These are phyloP conservation scores for Stipa capillata DNA, from an alignment of 176 grass and related monocot species.

Conservation along the genomic window DNA sequence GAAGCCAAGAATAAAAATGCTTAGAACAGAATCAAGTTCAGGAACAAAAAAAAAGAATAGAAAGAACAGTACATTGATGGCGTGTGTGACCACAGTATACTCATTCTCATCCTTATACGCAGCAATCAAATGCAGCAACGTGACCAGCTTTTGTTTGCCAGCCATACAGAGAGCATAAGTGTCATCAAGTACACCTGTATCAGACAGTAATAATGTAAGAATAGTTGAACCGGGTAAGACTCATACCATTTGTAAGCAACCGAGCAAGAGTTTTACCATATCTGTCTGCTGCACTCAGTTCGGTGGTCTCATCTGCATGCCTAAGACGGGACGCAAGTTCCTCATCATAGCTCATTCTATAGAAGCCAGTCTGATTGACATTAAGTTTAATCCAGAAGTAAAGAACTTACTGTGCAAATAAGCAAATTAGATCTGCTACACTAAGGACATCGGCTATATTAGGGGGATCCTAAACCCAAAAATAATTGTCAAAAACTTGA, in stretches of 20 bases:
- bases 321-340: conserved; percentile 69
- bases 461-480: too few species aligned
- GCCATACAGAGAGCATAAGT: conserved; percentile 78
- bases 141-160: conserved; percentile 71
- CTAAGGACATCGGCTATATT: too few species aligned
- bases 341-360: conserved; percentile 76
- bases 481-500: too few species aligned
- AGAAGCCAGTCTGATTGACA: conserved; percentile 82
- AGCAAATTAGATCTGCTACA: too few species aligned
- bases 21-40: conserved; percentile 2
- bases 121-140: conserved; percentile 66
- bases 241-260: background rate
- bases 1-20: conserved; percentile 14
- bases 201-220: conserved; percentile 23
- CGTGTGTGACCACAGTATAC: conserved; percentile 63
- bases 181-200: conserved; percentile 88
- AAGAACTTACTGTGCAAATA: too few species aligned
- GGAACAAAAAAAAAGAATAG: background rate
- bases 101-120: conserved; percentile 72
- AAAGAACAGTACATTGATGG: conserved; percentile 43
- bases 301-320: conserved; percentile 59
- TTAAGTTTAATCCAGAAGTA: conserved; percentile 91
- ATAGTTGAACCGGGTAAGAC: background rate
- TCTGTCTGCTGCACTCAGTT: conserved; percentile 72
- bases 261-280: conserved; percentile 46